Evolutionary conservation across 2,329 filamentous ascomycete species (phyloP).

Genomic region (Hymenoscyphus scutula): DNA sequence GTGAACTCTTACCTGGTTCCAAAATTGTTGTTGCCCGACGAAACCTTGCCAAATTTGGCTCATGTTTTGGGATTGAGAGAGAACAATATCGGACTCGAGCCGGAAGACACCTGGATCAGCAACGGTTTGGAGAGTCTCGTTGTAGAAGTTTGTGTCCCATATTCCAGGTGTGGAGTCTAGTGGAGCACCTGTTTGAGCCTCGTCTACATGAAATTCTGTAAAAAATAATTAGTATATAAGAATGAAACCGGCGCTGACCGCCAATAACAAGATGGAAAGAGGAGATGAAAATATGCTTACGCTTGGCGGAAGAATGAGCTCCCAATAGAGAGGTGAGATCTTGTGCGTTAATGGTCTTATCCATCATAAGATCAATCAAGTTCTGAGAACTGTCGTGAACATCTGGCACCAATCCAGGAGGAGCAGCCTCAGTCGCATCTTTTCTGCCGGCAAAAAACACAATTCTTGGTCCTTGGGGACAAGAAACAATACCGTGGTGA

Average conservation of each 20-base stretch:
- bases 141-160: conserved; percentile 52
- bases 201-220: conserved; percentile 43
- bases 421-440: conserved; percentile 43
- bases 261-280: background rate
- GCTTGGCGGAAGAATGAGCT: conserved; percentile 50
- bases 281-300: background rate
- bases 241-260: background rate
- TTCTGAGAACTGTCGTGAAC: conserved; percentile 31
- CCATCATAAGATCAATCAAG: conserved; percentile 7
- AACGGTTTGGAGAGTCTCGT: conserved; percentile 38
- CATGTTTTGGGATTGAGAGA: conserved; percentile 29
- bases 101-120: conserved; percentile 34
- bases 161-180: conserved; percentile 49
- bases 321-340: conserved; percentile 55
- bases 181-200: conserved; percentile 10
- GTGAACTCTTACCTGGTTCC: conserved; percentile 41
- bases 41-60: conserved; percentile 41
- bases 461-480: conserved; percentile 51
- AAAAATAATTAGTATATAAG: background rate
- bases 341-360: conserved; percentile 29
- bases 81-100: conserved; percentile 33
- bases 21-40: conserved; percentile 40
- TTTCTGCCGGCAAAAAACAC: conserved; percentile 48
- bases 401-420: conserved; percentile 46
- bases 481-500: conserved; percentile 39